Base-by-base conservation (phyloP, 352 stramenopile species). In the Globisporangium perplexum region DNA sequence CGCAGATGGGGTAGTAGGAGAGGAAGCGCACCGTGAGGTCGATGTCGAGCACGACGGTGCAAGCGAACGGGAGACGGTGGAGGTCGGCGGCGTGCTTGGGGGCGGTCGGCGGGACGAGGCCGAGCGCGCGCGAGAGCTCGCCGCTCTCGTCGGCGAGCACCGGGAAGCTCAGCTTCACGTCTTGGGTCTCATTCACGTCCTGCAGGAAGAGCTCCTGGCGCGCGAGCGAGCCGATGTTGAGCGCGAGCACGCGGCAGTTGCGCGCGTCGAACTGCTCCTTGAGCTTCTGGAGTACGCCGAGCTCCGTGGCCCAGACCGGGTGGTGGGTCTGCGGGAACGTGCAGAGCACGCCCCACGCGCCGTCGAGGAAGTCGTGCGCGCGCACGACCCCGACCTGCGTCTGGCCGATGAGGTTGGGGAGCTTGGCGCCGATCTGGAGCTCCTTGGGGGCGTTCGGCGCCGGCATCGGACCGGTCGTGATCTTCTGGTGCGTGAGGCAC, bases 141-240 rank as follows among this genome's bases (percentile, higher is more conserved):
- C 77, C 77, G 6, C 70, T 71, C 51, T 79, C 74, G 43, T 93
- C 83, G 10, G 74, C 76, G 35, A 93, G 33, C 11, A 93, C 67
- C 0, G 83, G 80, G 49, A 93, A 93, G 4, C 69, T 69, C 35
- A 90, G 20, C 49, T 90, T 86, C 48, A 88, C 73, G 57, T 89
- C 77, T 56, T 93, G 77, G 0, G 83, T 93, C 55, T 90, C 80
- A 53, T 90, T 88, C 41, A 93, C 80, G 57, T 90, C 79, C 12
- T 71, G 53, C 7, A 92, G 60, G 58, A 92, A 90, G 30, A 53
- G 47, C 17, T 60, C 66, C 53, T 90, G 80, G 14, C 60, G 62
- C 53, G 66, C 54, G 43, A 74, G 55, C 35, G 65, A 72, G 51
- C 69, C 57, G 51, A 75, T 62, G 59, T 77, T 64, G 33, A 87